Base-by-base conservation (phyloP, 2,329 filamentous ascomycete genomes). In the Cryphonectria parasitica region DNA sequence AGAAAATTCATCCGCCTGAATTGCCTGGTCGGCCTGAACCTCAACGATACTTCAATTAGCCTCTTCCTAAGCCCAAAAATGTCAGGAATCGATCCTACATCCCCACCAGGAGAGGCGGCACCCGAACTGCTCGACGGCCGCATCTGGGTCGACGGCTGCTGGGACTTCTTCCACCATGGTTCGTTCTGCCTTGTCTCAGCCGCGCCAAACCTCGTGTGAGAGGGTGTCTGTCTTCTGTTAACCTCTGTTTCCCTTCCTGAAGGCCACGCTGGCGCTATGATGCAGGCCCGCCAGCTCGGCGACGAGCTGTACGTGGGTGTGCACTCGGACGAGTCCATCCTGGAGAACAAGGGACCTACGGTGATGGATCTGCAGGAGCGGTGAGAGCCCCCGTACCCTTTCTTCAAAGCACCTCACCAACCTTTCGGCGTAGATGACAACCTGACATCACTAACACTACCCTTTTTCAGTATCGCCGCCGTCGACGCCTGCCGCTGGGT, bases 121-220 rank as follows among this genome's bases (percentile, higher is more conserved):
- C 83, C 85, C 49, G 84, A 87, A 79, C 82, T 89, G 11, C 81
- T 88, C 45, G 87, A 89, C 39, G 90, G 92, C 76, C 90, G 95
- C 75, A 93, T 99, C 77, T 99, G 97, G 97, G 92, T 99, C 36
- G 96, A 99, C 80, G 96, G 96, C 73, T 99, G 96, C 86, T 99
- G 98, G 84, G 96, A 99, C 84, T 99, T 99, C 83, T 97, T 95
- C 83, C 96, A 99, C 81, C 96, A 98, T 80, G 96, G 93, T 94
- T 81, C 75, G 83, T 76, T 25, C 36, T 52, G 22, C 31, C 58
- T 34, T n/a, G 28, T 54, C 31, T 54, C 28, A 28, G 8, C 60
- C 67, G 45, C 52, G 25, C 39, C 36, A 25, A 10, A n/a, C 31
- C 34, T 25, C 28, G 45, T 39, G 22, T 52, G 43, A n/a, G 25